These are phyloP conservation scores for Phialocephala subalpina DNA, from an alignment of 2,329 filamentous ascomycete species.

Conservation along the genomic window DNA sequence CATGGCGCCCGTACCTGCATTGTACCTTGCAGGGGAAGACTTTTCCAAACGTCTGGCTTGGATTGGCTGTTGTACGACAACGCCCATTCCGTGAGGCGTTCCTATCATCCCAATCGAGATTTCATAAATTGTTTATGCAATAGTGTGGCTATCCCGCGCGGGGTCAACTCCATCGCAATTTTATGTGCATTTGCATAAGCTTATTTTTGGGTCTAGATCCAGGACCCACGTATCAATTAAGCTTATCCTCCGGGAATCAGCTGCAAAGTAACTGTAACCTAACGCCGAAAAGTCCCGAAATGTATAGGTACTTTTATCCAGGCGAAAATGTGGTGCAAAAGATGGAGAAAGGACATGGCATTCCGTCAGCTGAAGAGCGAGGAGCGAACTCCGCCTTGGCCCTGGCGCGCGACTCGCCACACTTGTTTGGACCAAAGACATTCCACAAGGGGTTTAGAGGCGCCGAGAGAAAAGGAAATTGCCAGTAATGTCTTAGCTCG, in stretches of 20 bases:
- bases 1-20: conserved; percentile 4
- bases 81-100: background rate
- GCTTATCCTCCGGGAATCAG: background rate
- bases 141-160: background rate
- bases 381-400: background rate
- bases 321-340: background rate
- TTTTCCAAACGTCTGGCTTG: background rate
- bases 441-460: conserved; percentile 1
- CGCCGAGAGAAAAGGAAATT: background rate
- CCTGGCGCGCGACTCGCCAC: background rate
- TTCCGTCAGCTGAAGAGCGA: background rate
- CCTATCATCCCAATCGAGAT: background rate
- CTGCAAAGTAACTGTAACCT: background rate
- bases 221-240: conserved; percentile 1
- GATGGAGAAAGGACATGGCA: conserved; percentile 1
- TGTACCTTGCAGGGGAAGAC: background rate
- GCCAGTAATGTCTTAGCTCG: background rate
- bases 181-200: background rate
- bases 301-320: background rate
- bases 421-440: background rate
- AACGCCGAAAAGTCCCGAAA: background rate
- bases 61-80: background rate
- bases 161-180: background rate
- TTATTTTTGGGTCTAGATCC: background rate
- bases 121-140: background rate